These are phyloP conservation scores for Teunomyces funiuensis DNA, from an alignment of 805 yeast genomes.

Conservation along the genomic window DNA sequence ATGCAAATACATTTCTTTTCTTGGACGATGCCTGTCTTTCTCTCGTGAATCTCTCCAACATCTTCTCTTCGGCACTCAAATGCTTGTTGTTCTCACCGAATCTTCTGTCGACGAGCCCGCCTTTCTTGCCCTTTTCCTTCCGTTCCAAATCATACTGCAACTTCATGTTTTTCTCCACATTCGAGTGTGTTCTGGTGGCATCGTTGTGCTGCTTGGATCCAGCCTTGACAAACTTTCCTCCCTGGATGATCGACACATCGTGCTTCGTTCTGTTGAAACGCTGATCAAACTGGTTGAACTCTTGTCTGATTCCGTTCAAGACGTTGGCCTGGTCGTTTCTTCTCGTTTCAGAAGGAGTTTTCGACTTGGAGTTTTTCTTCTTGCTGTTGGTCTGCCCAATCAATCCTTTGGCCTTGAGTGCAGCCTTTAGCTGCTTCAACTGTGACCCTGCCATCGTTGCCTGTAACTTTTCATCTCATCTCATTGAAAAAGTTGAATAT, in stretches of 20 bases:
- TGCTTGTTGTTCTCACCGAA: constrained; percentile 81
- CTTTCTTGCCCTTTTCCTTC: constrained; percentile 65
- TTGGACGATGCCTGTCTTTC: constrained; percentile 72
- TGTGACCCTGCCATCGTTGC: constrained; percentile 79
- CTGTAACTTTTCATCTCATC: constrained; percentile 3
- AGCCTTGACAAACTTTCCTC: constrained; percentile 44
- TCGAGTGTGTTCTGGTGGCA: constrained; percentile 30
- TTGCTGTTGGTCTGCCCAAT: constrained; percentile 81
- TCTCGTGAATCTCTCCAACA: constrained; percentile 91
- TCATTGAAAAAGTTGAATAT: constrained; percentile 1
- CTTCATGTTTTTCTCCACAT: constrained; percentile 43
- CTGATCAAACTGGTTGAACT: constrained; percentile 88
- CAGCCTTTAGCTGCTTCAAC: constrained; percentile 75
- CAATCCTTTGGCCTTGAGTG: constrained; percentile 73
- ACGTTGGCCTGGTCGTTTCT: constrained; percentile 66
- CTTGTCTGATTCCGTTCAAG: constrained; percentile 60
- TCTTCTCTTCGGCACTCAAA: constrained; percentile 84
- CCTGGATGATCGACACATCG: constrained; percentile 42
- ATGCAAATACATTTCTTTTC: constrained; percentile 46
- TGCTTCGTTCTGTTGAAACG: constrained; percentile 68
- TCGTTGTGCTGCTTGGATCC: constrained; percentile 40
- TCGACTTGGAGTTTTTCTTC: constrained; percentile 50
- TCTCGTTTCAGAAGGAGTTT: constrained; percentile 61
- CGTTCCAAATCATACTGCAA: constrained; percentile 66
- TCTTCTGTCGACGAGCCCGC: constrained; percentile 80